Base-by-base conservation (phyloP, 768 basidiomycete species). In the Psilocybe subaeruginosa region DNA sequence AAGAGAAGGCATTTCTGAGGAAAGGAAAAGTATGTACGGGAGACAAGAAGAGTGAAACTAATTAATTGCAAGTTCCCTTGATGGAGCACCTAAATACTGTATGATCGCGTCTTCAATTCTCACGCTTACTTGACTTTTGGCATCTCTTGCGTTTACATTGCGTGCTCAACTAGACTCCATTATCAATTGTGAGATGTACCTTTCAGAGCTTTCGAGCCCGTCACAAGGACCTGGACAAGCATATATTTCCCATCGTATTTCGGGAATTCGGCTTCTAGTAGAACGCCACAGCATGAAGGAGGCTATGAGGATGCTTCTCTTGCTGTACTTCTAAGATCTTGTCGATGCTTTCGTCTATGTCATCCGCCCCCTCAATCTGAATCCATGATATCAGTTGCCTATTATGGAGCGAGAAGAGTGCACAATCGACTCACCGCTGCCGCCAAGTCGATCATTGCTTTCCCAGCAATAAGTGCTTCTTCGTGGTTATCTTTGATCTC, bases 401-500 rank as follows among this genome's bases (percentile, higher is more conserved):
- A 56, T 52, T 37, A 29, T 59, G 56, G 55, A 43, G 45, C 56
- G 27, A 61, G 12, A 45, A 39, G 17, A 11, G 35, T 46, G 9
- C 52, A 45, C 57, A 48, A 16, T 31, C 16, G 8, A 82, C 93
- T 77, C 69, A 97, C 97, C 57, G 95, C 91, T 51, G 86, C 80
- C 7, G 94, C 95, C 19, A 99, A 79, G 69, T 97, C 96, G 30
- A 99, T 79, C 72, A 99, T 95, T 2, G 97, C 95, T 73, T 89
- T 93, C 16, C 97, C 97, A 27, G 97, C 97, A 65, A 98, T 94
- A 50, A 91, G 80, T 0, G 97, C 97, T 75, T 99, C 97, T 81
- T 99, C 97, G 68, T 98, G 96, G 70, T 97, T 99, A 76, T 99
- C 97, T 78, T 93, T 97, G 76, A 99, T 99, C 72, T 99, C 97